These are phyloP conservation scores for Metschnikowia colocasiae DNA, from an alignment of 805 yeast species.

Conservation along the genomic window DNA sequence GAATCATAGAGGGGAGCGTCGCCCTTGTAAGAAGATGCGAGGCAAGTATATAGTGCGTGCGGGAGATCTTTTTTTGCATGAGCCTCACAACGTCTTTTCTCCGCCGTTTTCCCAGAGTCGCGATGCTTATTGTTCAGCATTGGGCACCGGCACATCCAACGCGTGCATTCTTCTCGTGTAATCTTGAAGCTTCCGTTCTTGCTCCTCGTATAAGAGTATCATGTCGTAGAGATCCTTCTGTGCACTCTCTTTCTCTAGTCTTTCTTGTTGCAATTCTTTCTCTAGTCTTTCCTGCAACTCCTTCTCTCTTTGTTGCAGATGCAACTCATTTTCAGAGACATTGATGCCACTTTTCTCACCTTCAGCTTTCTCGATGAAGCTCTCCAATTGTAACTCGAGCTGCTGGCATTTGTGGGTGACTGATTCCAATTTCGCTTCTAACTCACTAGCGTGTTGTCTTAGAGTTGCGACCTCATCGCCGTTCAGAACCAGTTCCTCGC, in stretches of 20 bases:
- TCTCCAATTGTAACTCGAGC: background rate
- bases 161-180: constrained; percentile 51
- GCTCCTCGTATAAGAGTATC: constrained; percentile 69
- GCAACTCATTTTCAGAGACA: no score
- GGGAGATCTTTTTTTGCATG: background rate
- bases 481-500: background rate
- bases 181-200: constrained; percentile 62
- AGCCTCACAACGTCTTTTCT: background rate
- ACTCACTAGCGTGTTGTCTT: background rate
- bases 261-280: background rate
- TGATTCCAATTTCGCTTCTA: background rate
- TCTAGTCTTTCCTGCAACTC: no score
- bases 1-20: constrained; percentile 36
- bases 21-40: constrained; percentile 1
- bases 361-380: background rate
- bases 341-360: no score
- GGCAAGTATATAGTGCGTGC: background rate
- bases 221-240: constrained; percentile 35
- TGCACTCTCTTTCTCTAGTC: background rate
- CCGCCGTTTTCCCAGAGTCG: background rate
- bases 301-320: no score
- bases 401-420: background rate
- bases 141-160: constrained; percentile 59
- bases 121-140: constrained; percentile 50
- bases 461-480: background rate